Evolutionary conservation across 192 early-diverging fungal species (phyloP).

Genomic region (Coemansia sp.): DNA sequence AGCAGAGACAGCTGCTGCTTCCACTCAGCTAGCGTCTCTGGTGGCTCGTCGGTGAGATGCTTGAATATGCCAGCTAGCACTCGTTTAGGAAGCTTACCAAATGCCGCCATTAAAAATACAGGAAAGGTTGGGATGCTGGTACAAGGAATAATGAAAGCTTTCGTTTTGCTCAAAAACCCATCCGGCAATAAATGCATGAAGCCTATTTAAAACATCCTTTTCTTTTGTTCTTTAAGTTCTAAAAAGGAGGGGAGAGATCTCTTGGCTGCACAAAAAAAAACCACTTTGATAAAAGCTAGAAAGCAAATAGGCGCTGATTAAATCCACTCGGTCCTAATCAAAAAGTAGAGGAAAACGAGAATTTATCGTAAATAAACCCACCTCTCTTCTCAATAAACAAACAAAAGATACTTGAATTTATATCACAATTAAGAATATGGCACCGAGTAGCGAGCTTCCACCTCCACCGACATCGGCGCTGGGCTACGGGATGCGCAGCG

Average conservation of each 20-base stretch:
- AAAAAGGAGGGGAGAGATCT: no score
- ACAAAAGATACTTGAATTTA: neutral
- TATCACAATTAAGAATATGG: constrained; percentile 2
- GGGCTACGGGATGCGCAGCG: constrained; percentile 15
- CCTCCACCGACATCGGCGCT: constrained; percentile 12
- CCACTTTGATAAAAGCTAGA: no score
- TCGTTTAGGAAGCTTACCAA: neutral
- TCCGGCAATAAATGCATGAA: no score
- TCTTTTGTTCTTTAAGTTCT: no score
- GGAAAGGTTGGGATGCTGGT: no score
- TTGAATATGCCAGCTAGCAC: neutral
- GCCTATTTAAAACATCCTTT: no score
- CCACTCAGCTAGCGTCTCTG: constrained; percentile 9
- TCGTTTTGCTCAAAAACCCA: no score
- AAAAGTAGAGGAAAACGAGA: no score
- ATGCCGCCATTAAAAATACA: neutral
- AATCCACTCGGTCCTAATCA: no score
- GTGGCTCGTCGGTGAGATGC: neutral
- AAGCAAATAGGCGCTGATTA: no score
- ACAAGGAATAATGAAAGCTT: no score
- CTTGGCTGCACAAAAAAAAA: no score
- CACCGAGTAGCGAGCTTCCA: constrained; percentile 8
- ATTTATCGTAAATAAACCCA: neutral
- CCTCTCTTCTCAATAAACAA: neutral
- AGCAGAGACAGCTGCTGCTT: constrained; percentile 14